phyloP scores from a whole-genome alignment of 805 yeast genomes.

The Candida cerambycidarum region DNA sequence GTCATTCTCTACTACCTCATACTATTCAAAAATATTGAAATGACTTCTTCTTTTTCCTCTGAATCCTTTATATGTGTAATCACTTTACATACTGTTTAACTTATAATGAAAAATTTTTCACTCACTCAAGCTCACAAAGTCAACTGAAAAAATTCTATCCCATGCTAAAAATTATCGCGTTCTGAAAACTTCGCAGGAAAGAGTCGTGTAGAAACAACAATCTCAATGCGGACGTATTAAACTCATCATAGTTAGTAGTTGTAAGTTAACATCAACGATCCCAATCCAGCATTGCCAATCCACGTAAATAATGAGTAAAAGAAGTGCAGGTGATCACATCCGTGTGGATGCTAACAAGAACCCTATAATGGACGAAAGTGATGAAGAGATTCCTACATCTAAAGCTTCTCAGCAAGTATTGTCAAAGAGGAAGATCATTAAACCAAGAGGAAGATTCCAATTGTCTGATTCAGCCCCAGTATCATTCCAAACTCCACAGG shows the following conservation, averaged over 20 bases:
- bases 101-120: slow-evolving; percentile 7
- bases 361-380: slow-evolving; percentile 20
- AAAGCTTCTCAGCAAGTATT: slow-evolving; percentile 61
- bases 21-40: background rate
- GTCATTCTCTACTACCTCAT: background rate
- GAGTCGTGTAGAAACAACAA: background rate
- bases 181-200: slow-evolving; percentile 2
- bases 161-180: slow-evolving; percentile 1
- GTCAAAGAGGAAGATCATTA: slow-evolving; percentile 68
- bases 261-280: background rate
- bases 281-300: background rate
- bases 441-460: slow-evolving; percentile 43
- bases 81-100: slow-evolving; percentile 8
- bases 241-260: background rate
- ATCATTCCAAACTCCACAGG: background rate
- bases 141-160: background rate
- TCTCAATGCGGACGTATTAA: slow-evolving; percentile 2
- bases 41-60: background rate
- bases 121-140: slow-evolving; percentile 5
- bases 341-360: slow-evolving; percentile 13
- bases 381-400: slow-evolving; percentile 2
- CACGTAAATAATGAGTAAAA: slow-evolving; percentile 52
- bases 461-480: slow-evolving; percentile 1
- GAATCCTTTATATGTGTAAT: background rate
- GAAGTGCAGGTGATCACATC: slow-evolving; percentile 34